phyloP scores from a whole-genome alignment of 2,329 filamentous ascomycete species.

The Botrytis sinoallii region DNA sequence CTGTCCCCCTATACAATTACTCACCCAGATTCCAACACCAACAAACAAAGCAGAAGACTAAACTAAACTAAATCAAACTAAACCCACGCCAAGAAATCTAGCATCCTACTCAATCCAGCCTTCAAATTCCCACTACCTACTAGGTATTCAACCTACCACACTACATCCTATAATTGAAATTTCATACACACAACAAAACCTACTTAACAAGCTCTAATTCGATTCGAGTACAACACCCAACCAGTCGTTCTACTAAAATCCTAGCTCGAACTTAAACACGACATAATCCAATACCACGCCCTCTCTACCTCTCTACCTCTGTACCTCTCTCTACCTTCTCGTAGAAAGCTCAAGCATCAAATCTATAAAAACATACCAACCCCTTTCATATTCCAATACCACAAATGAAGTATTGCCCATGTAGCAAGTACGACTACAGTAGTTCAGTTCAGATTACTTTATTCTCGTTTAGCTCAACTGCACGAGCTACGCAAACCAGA shows the following conservation, averaged over 20 bases:
- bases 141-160: not conserved
- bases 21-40: not conserved
- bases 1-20: not conserved
- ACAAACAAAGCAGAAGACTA: accelerated
- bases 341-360: too few species aligned
- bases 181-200: not conserved
- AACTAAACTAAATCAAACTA: not conserved
- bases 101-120: not conserved
- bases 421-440: not conserved
- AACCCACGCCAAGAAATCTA: not conserved
- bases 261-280: too few species aligned
- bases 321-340: too few species aligned
- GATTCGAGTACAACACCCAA: not conserved
- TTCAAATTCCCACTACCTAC: not conserved
- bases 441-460: too few species aligned
- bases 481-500: too few species aligned
- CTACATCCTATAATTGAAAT: not conserved
- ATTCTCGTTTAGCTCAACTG: not conserved
- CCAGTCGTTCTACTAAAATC: not conserved
- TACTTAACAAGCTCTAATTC: not conserved
- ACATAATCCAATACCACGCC: too few species aligned
- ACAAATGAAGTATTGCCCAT: too few species aligned
- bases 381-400: too few species aligned
- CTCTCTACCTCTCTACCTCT: too few species aligned
- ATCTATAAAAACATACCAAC: too few species aligned